Evolutionary conservation across 2,329 filamentous ascomycete genomes (phyloP).

Genomic region (Beauveria medogensis): DNA sequence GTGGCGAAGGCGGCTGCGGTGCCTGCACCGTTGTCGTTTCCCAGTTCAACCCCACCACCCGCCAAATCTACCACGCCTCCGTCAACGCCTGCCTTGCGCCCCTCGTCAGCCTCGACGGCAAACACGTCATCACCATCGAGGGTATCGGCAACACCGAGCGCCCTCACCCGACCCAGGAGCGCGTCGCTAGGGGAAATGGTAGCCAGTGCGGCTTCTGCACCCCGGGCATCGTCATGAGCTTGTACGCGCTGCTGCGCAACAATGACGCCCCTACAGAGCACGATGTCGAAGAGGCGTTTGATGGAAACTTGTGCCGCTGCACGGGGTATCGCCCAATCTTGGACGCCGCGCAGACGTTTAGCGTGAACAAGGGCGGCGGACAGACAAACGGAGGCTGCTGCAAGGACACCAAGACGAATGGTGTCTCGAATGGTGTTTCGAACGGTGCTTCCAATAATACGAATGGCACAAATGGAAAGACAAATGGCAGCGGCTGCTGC

Average conservation of each 20-base stretch:
- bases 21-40: conserved; percentile 94
- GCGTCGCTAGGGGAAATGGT: conserved; percentile 83
- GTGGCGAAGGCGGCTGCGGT: conserved; percentile 92
- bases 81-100: conserved; percentile 95
- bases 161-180: conserved; percentile 84
- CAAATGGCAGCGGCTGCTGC: conserved; percentile 52
- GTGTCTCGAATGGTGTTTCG: conserved; percentile 2
- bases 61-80: conserved; percentile 88
- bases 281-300: conserved; percentile 91
- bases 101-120: conserved; percentile 86
- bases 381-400: conserved; percentile 4
- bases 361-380: conserved; percentile 42
- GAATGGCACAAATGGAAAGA: background rate
- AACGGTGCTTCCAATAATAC: background rate
- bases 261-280: conserved; percentile 68
- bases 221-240: conserved; percentile 94
- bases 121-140: conserved; percentile 96
- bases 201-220: conserved; percentile 95
- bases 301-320: conserved; percentile 91
- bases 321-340: conserved; percentile 92
- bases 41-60: conserved; percentile 87
- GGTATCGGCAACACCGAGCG: conserved; percentile 83
- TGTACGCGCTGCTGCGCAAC: conserved; percentile 88
- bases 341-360: conserved; percentile 89
- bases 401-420: conserved; percentile 29